A percentile compares a stretch with the other conserved stretches of the same genome.
These are phyloP conservation scores for Eutrema yunnanense DNA, from an alignment of 345 rosid species.

Conservation along the genomic window DNA sequence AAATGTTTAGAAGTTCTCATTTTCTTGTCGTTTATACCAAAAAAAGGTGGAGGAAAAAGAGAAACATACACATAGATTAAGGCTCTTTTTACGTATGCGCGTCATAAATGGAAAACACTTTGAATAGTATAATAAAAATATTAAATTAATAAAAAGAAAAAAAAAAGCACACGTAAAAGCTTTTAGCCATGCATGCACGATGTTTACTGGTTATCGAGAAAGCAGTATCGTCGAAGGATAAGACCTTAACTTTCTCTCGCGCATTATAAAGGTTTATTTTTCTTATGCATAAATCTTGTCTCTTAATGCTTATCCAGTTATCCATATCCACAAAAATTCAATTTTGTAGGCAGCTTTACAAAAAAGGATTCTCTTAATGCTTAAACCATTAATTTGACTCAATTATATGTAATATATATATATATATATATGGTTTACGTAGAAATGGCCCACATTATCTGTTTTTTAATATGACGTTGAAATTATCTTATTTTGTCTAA, in stretches of 20 bases:
- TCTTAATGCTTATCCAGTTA: conserved; percentile 32
- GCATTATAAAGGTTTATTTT: background rate
- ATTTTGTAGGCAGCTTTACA: conserved; percentile 21
- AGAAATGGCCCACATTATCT: conserved; percentile 21
- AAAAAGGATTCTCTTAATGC: background rate
- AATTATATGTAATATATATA: background rate
- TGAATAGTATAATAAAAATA: background rate
- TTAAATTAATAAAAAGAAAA: conserved; percentile 8
- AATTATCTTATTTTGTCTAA: background rate
- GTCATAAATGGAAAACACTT: conserved; percentile 27
- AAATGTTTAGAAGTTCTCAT: conserved; percentile 1
- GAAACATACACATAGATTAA: conserved; percentile 31
- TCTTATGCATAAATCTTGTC: background rate
- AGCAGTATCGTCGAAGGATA: conserved; percentile 22
- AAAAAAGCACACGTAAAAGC: conserved; percentile 25
- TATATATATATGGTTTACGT: background rate
- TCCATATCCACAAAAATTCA: conserved; percentile 23
- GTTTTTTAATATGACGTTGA: background rate
- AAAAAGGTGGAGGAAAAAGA: conserved; percentile 26
- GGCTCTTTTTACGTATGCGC: conserved; percentile 30
- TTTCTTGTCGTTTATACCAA: conserved; percentile 17
- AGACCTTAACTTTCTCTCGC: conserved; percentile 22
- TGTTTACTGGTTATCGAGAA: conserved; percentile 23
- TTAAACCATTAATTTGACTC: conserved; percentile 18
- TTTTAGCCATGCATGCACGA: conserved; percentile 34